Conservation (phyloP, 371 early-diverging fungal species). For the Haplosporangium sp. region DNA sequence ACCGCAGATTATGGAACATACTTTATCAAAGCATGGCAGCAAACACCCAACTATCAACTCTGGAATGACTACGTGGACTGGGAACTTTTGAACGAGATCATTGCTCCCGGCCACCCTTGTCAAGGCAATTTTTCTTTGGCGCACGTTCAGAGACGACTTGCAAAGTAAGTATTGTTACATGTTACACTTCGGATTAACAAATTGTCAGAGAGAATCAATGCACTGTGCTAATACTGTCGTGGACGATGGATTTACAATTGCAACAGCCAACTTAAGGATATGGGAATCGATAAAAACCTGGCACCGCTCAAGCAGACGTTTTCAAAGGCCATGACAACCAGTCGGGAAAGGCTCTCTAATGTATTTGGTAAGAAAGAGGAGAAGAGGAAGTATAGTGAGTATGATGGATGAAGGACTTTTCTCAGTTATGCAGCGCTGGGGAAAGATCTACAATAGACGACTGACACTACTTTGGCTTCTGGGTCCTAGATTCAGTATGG, state of each 20-base stretch:
- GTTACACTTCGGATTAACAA: too few species aligned
- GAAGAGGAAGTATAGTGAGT: not conserved
- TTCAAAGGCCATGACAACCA: constrained; percentile 70
- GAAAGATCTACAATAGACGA: too few species aligned
- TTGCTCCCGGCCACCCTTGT: constrained; percentile 79
- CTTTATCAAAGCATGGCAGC: constrained; percentile 78
- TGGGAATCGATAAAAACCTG: constrained; percentile 69
- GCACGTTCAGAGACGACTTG: constrained; percentile 69
- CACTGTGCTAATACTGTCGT: too few species aligned
- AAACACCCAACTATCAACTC: constrained; percentile 73
- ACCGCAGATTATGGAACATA: constrained; percentile 71
- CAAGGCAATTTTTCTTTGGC: constrained; percentile 71
- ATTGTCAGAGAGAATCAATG: too few species aligned
- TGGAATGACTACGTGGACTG: constrained; percentile 78
- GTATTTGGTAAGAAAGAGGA: constrained; percentile 49
- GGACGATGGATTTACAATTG: not conserved
- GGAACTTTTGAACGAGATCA: constrained; percentile 71
- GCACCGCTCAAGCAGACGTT: constrained; percentile 71
- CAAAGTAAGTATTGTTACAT: constrained; percentile 60
- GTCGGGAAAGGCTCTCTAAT: constrained; percentile 59
- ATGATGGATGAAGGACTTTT: not conserved
- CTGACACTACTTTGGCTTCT: too few species aligned
- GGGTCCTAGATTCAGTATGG: constrained; percentile 61
- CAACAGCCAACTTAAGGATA: constrained; percentile 65
- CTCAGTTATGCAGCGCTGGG: too few species aligned